Percentiles rank a stretch among this genome's conserved stretches.
These are phyloP conservation scores for Cyclotella cryptica DNA, from an alignment of 108 stramenopile genomes.

Conservation along the genomic window DNA sequence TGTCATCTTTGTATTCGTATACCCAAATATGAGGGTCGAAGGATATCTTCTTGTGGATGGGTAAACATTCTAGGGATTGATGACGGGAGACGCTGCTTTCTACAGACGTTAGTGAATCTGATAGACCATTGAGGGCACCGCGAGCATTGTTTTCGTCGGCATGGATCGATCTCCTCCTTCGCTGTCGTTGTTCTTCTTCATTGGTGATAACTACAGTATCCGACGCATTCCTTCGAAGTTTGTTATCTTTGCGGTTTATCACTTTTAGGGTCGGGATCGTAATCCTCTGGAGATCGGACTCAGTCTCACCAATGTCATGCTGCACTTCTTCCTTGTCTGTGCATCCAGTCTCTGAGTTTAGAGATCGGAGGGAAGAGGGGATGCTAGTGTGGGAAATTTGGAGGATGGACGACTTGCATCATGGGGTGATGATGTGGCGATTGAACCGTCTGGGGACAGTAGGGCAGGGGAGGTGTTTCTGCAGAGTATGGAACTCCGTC, in stretches of 20 bases:
- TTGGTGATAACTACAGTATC: constrained; percentile 31
- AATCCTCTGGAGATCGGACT: constrained; percentile 17
- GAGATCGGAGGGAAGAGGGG: constrained; percentile 41
- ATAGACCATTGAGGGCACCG: not conserved
- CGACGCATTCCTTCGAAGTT: constrained; percentile 35
- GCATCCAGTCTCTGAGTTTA: constrained; percentile 1
- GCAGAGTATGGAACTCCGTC: constrained; percentile 6
- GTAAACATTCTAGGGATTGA: constrained; percentile 39
- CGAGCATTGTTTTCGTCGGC: not conserved
- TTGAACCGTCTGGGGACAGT: not conserved
- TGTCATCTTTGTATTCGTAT: constrained; percentile 32
- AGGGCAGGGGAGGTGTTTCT: not conserved
- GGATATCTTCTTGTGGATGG: constrained; percentile 26
- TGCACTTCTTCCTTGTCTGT: not conserved
- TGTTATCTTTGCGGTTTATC: constrained; percentile 5
- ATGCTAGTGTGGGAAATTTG: constrained; percentile 28
- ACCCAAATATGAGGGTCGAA: constrained; percentile 58
- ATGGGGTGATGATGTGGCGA: not conserved
- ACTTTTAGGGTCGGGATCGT: constrained; percentile 16
- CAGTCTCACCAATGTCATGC: constrained; percentile 24
- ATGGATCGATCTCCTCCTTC: constrained; percentile 1
- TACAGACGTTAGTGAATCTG: not conserved
- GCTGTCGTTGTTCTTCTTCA: constrained; percentile 22
- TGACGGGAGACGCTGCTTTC: constrained; percentile 30
- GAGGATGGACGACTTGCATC: not conserved